phyloP scores from a whole-genome alignment of 192 early-diverging fungal genomes.

The Coemansia sp. region DNA sequence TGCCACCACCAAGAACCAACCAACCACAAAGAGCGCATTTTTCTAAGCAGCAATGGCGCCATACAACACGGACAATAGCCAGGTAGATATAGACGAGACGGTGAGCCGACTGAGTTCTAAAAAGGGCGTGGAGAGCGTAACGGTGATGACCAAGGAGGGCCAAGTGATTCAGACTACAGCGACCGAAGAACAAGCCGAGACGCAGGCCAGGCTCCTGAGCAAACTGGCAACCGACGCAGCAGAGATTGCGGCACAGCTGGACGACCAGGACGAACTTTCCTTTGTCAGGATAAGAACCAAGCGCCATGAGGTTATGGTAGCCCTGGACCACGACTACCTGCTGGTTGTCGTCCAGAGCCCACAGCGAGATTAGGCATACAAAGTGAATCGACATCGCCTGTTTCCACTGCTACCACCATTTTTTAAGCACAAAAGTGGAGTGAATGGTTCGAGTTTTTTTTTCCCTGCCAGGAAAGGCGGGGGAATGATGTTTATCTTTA shows the following conservation, averaged over 20 bases:
- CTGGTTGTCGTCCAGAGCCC: slow-evolving; percentile 46
- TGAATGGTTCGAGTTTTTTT: too few species aligned
- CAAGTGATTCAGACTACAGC: slow-evolving; percentile 87
- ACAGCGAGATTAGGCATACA: slow-evolving; percentile 33
- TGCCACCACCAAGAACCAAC: too few species aligned
- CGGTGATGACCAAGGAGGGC: slow-evolving; percentile 89
- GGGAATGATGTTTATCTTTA: too few species aligned
- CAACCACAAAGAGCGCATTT: background rate
- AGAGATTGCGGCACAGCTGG: slow-evolving; percentile 73
- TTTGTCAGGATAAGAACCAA: slow-evolving; percentile 91
- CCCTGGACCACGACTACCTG: slow-evolving; percentile 60
- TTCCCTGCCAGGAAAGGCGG: too few species aligned
- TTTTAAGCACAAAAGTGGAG: too few species aligned
- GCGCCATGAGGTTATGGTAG: slow-evolving; percentile 96
- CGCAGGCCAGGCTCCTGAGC: slow-evolving; percentile 81
- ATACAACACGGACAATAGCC: background rate
- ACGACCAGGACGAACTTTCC: slow-evolving; percentile 91
- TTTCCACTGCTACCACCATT: too few species aligned
- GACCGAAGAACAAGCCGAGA: slow-evolving; percentile 71
- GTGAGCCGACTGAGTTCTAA: slow-evolving; percentile 81
- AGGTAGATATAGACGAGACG: slow-evolving; percentile 87
- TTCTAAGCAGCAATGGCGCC: background rate
- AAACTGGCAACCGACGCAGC: slow-evolving; percentile 74
- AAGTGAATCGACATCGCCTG: too few species aligned
- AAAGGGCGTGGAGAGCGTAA: slow-evolving; percentile 89